Evolutionary conservation across 2,329 filamentous ascomycete species (phyloP).

Genomic region (Aspergillus sp.): DNA sequence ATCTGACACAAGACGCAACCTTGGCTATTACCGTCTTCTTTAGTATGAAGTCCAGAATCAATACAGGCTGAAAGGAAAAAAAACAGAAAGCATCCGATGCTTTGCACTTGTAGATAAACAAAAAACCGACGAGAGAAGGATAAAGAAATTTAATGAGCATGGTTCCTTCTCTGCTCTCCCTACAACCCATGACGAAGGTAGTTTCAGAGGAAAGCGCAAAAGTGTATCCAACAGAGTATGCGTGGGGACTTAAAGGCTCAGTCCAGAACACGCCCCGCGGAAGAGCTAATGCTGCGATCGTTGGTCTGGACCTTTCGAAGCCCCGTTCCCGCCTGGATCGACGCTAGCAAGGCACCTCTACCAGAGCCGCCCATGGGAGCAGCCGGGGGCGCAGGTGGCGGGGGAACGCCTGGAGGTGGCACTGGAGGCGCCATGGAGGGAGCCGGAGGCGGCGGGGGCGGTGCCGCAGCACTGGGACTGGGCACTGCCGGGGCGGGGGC

Average conservation of each 20-base stretch:
- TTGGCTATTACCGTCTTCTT: not conserved
- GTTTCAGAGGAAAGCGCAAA: not conserved
- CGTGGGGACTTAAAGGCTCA: constrained; percentile 10
- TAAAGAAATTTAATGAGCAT: not conserved
- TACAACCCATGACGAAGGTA: not conserved
- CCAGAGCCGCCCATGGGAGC: constrained; percentile 41
- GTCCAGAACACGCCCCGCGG: constrained; percentile 72
- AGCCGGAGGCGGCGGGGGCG: constrained; percentile 35
- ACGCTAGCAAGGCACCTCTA: constrained; percentile 67
- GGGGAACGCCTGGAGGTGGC: constrained; percentile 33
- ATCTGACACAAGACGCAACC: not conserved
- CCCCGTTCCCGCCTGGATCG: constrained; percentile 77
- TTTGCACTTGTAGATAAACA: not conserved
- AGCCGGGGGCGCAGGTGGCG: constrained; percentile 39
- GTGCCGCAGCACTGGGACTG: constrained; percentile 32
- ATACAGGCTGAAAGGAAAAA: not conserved
- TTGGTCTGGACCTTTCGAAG: constrained; percentile 88
- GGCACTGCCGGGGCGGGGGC: constrained; percentile 29
- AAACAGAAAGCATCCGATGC: not conserved
- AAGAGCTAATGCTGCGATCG: constrained; percentile 72
- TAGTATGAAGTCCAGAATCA: not conserved
- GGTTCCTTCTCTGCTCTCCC: not conserved
- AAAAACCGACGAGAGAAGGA: not conserved
- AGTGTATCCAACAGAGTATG: not conserved
- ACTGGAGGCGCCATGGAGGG: constrained; percentile 35